Conservation (phyloP, 2,329 filamentous ascomycete species). For the Aureobasidium sp. region DNA sequence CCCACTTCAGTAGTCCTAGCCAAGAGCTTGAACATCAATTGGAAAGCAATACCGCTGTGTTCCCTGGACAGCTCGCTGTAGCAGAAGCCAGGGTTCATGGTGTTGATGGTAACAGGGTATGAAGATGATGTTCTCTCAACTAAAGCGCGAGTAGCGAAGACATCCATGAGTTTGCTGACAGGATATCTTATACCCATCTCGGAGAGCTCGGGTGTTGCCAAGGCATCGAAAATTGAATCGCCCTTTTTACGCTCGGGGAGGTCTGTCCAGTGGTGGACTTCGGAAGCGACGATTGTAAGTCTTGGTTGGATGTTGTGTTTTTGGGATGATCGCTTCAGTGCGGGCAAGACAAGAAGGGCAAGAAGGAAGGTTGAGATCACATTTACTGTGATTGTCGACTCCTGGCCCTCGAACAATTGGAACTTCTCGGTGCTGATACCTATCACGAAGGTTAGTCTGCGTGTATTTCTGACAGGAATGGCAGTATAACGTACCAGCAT, state of each 20-base stretch:
- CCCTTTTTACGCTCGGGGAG: constrained; percentile 29
- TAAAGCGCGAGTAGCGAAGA: constrained; percentile 36
- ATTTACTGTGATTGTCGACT: constrained; percentile 44
- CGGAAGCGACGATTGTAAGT: constrained; percentile 33
- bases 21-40: constrained; percentile 19
- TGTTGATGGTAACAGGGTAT: constrained; percentile 39
- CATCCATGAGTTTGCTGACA: constrained; percentile 40
- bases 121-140: constrained; percentile 23
- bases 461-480: background rate
- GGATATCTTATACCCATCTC: constrained; percentile 35
- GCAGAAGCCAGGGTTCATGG: constrained; percentile 46
- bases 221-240: constrained; percentile 26
- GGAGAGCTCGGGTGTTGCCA: constrained; percentile 29
- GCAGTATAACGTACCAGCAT: constrained; percentile 18
- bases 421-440: constrained; percentile 31
- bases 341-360: constrained; percentile 41
- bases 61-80: constrained; percentile 37
- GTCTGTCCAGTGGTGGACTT: constrained; percentile 32
- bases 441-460: background rate
- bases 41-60: constrained; percentile 17
- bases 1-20: constrained; percentile 33
- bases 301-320: constrained; percentile 27
- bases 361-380: constrained; percentile 46
- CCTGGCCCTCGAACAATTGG: constrained; percentile 34
- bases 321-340: constrained; percentile 35